These are phyloP conservation scores for Paramecium sexaurelia DNA, from an alignment of 73 alveolate species.

Conservation along the genomic window DNA sequence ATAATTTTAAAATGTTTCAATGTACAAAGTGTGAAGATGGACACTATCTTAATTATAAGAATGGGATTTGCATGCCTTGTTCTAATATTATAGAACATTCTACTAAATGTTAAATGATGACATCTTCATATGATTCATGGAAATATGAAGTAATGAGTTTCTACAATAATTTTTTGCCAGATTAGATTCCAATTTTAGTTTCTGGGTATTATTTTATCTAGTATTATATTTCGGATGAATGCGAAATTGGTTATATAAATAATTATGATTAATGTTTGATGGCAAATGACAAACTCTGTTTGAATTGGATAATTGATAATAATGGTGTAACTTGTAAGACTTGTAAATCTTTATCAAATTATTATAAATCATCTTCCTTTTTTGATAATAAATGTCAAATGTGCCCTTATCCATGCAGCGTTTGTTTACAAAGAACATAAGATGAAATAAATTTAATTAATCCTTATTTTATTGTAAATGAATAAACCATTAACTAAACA, in stretches of 20 bases:
- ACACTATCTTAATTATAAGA: not conserved
- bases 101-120: not conserved
- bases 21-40: not conserved
- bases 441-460: not conserved
- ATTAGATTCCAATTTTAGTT: not conserved
- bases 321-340: not conserved
- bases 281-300: not conserved
- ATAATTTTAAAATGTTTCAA: not conserved
- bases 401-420: not conserved
- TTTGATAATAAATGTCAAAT: not conserved
- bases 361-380: not conserved
- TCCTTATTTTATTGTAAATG: not conserved
- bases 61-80: not conserved
- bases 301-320: not conserved
- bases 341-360: not conserved
- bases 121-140: not conserved
- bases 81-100: not conserved
- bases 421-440: not conserved
- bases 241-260: not conserved
- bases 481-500: not conserved
- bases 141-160: not conserved
- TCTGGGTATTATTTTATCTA: not conserved
- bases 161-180: not conserved
- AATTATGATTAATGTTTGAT: not conserved
- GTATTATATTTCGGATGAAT: not conserved